Conservation (phyloP, 192 early-diverging fungal species). For the Entomortierella lignicola region DNA sequence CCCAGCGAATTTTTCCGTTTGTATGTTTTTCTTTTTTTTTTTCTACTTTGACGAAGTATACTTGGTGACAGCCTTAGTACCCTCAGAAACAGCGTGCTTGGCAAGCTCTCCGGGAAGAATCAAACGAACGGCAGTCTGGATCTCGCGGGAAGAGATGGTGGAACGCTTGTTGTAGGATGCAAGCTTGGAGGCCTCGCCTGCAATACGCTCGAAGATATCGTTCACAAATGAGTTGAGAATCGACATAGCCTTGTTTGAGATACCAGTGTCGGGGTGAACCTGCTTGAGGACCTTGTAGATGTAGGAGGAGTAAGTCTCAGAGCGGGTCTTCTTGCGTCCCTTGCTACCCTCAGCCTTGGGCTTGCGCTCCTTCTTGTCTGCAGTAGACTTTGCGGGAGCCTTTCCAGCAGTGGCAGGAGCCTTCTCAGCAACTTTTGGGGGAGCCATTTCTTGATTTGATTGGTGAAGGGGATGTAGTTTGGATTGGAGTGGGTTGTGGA, state of each 20-base stretch:
- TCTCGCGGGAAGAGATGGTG: conserved; percentile 96
- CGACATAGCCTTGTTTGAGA: conserved; percentile 98
- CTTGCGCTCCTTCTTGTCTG: conserved; percentile 66
- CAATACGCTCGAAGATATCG: conserved; percentile 98
- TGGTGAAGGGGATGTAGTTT: background rate
- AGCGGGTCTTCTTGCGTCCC: conserved; percentile 76
- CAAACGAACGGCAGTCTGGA: conserved; percentile 82
- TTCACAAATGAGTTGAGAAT: conserved; percentile 97
- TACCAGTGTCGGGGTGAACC: conserved; percentile 96
- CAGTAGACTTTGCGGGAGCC: conserved; percentile 76
- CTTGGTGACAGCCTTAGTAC: conserved; percentile 98
- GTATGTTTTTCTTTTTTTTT: too few species aligned
- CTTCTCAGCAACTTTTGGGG: conserved; percentile 30
- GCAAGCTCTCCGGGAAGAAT: conserved; percentile 91
- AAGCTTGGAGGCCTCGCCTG: conserved; percentile 84
- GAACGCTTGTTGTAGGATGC: conserved; percentile 96
- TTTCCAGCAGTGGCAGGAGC: conserved; percentile 58
- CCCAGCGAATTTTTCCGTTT: background rate
- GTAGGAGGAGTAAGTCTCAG: conserved; percentile 94
- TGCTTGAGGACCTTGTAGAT: conserved; percentile 99
- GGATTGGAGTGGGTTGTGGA: background rate
- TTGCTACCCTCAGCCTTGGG: conserved; percentile 66
- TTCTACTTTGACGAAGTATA: conserved; percentile 88
- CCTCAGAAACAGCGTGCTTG: conserved; percentile 97
- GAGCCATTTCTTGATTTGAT: conserved; percentile 29